phyloP scores from a whole-genome alignment of 805 yeast genomes.

The Yarrowia sp. region DNA sequence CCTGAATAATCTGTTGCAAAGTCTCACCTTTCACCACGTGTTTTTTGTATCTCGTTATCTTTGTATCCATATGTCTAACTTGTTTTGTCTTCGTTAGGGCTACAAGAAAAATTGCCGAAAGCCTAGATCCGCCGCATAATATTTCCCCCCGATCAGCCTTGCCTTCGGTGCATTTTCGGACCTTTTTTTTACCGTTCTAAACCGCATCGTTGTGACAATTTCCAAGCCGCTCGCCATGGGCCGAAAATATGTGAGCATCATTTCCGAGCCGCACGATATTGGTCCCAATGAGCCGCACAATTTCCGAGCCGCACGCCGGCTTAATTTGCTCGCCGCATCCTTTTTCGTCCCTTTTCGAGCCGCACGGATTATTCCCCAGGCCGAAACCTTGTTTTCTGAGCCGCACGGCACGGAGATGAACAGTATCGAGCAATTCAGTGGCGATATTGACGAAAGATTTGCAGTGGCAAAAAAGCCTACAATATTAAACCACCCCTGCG shows the following conservation, averaged over 20 bases:
- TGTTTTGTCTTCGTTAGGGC: not conserved
- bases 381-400: not conserved
- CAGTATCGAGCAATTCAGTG: not conserved
- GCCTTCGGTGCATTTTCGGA: not conserved
- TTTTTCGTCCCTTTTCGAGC: not conserved
- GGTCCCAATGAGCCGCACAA: not conserved
- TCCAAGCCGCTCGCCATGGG: not conserved
- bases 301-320: slow-evolving; percentile 6
- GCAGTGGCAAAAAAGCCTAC: too few species aligned
- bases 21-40: too few species aligned
- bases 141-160: not conserved
- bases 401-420: not conserved
- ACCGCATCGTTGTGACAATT: not conserved
- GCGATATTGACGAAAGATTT: not conserved
- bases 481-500: too few species aligned
- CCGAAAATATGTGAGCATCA: not conserved
- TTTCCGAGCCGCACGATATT: not conserved
- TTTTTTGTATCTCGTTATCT: too few species aligned
- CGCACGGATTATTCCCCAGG: not conserved
- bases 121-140: not conserved
- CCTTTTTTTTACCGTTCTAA: not conserved
- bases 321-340: not conserved
- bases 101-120: not conserved
- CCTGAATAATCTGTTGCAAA: too few species aligned
- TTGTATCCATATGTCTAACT: too few species aligned